Base-by-base conservation (phyloP, 768 basidiomycete genomes). In the Leccinum variicolor region DNA sequence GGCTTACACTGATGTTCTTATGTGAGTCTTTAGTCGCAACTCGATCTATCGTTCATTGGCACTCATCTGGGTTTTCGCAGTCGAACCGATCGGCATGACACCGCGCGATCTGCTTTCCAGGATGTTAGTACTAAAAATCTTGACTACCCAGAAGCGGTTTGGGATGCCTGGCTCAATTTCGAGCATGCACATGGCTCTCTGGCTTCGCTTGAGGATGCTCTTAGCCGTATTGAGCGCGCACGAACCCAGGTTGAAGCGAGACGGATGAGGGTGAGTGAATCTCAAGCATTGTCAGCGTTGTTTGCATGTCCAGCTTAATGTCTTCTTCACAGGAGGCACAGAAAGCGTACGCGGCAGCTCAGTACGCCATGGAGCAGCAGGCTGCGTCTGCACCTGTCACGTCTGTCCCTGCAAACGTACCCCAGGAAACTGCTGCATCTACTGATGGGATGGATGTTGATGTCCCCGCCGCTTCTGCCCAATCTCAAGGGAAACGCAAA, bases 71-170 rank as follows among this genome's bases (percentile, higher is more conserved):
- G 28, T 23, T 48, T 46, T 33, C 49, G 23, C 62, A 85, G 85
- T 62, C 82, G 82, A 68, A 73, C 79, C 34, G 77, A 80, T 57
- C 76, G 75, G 62, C 74, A 84, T 52, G 79, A 84, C 15, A 75
- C 81, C 48, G 89, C 89, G 3, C 84, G 93, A 41, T 75, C 79
- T 23, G 74, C 84, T 7, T 96, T 92, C 69, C 72, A 76, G 43
- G 84, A 86, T 58, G 77, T 90, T 4, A 81, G 85, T 28, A 76
- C 78, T 46, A 89, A 89, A 69, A 83, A 87, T 51, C 64, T 98
- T 39, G 96, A 99, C 72, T 98, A 94, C 89, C 94, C 97, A 0
- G 96, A 99, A 71, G 89, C 87, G 10, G 76, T 98, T 8, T 96
- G 92, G 86, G 92, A 94, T 55, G 87, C 90, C 1, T 96, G 92